These are phyloP conservation scores for Carallia pectinifolia DNA, from an alignment of 345 rosid genomes.

Conservation along the genomic window DNA sequence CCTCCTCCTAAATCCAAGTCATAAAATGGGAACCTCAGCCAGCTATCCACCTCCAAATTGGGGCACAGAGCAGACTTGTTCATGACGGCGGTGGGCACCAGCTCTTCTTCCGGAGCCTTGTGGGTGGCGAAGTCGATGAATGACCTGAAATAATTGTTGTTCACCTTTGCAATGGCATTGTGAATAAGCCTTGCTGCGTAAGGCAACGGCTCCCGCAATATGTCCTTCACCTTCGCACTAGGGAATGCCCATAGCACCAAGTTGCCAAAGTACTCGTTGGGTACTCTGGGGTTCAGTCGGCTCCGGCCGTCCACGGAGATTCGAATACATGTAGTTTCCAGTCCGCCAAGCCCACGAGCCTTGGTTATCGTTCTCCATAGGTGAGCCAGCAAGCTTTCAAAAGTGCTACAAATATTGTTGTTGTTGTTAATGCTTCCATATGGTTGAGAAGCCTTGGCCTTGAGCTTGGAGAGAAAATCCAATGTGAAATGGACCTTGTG, in stretches of 20 bases:
- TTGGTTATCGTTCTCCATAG: conserved; percentile 31
- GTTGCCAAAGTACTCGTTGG: conserved; percentile 41
- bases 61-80: conserved; percentile 19
- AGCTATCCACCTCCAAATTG: conserved; percentile 34
- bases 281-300: conserved; percentile 20
- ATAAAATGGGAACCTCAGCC: conserved; percentile 37
- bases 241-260: conserved; percentile 38
- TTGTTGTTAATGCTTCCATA: neutral
- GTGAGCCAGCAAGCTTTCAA: conserved; percentile 31
- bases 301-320: conserved; percentile 28
- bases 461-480: conserved; percentile 33
- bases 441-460: conserved; percentile 16
- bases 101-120: neutral
- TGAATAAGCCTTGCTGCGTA: conserved; percentile 28
- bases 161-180: conserved; percentile 24
- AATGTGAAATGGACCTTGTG: conserved; percentile 30
- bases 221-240: conserved; percentile 28
- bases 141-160: conserved; percentile 26
- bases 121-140: conserved; percentile 28
- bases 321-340: conserved; percentile 21
- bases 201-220: conserved; percentile 17
- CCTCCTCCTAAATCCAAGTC: conserved; percentile 36
- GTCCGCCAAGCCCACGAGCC: conserved; percentile 18
- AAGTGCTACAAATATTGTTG: conserved; percentile 22
- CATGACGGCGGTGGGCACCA: conserved; percentile 2